Evolutionary conservation across 1,139 yeast genomes (phyloP), one percentile per base, ranked within the genome.

Genomic region (Candida sanyaensis): DNA sequence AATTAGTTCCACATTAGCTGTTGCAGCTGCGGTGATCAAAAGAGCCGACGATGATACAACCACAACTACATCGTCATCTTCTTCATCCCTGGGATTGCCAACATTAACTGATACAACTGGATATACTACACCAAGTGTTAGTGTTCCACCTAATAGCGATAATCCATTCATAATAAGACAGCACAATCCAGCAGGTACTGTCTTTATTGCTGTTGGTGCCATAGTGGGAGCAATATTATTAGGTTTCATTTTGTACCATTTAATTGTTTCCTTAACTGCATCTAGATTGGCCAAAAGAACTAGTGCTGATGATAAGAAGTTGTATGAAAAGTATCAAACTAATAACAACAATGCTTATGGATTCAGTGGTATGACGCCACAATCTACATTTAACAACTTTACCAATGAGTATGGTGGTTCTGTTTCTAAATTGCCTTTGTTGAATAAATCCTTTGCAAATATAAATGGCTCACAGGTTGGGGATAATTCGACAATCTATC

Each of bases 121-220:
- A 6, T 66, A 61, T 57, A 64, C 84, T 10, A 77, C 84, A 0
- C 90, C 91, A 0, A 59, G 78, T 0, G 75, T 86, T n/a, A 71
- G 80, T 1, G 86, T 88, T 4, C 96, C 96, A 0, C 68, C 83
- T 27, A 73, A 73, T 34, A 59, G 62, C 40, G 63, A 69, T 43
- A 88, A 88, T 64, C 96, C 96, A 9, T 84, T 77, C 59, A 73
- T 88, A 33, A 65, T 77, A 53, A 66, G 73, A 44, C 69, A 80
- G 10, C 63, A 60, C 31, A 71, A 75, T 45, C 88, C 90, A 1
- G 74, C 79, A 45, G 96, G 96, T 1, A 85, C 93, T 0, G 91
- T 88, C 3, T 88, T 88, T 65, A 88, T 88, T 51, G 88, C 88
- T 0, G 86, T 87, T 28, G 96, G 95, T 0, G 74, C 85, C 10